These are phyloP conservation scores for Saccharum officinarum DNA, from an alignment of 176 grass and related monocot species.

Conservation along the genomic window DNA sequence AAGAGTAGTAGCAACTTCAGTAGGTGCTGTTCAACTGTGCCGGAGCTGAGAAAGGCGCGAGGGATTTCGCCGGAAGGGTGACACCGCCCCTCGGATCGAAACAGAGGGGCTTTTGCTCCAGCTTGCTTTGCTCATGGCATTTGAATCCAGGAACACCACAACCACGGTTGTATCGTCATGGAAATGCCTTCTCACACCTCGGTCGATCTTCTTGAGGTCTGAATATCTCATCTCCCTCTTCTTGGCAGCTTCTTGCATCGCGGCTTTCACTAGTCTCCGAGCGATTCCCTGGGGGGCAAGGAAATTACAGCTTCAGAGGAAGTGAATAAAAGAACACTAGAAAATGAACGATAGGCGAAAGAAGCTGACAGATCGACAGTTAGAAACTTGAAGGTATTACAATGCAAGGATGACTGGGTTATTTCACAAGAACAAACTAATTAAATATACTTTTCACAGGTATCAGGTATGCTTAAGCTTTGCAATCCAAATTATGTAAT, in stretches of 20 bases:
- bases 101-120: slow-evolving; percentile 53
- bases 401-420: background rate
- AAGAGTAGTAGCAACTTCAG: slow-evolving; percentile 15
- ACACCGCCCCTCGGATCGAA: slow-evolving; percentile 69
- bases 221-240: slow-evolving; percentile 95
- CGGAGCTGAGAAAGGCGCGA: slow-evolving; percentile 50
- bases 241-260: slow-evolving; percentile 78
- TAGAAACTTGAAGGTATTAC: background rate
- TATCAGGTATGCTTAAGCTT: background rate
- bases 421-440: background rate
- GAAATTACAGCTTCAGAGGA: background rate
- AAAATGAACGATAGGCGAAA: background rate
- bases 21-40: slow-evolving; percentile 44
- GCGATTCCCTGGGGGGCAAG: slow-evolving; percentile 61
- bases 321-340: background rate
- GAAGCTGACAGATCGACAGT: background rate
- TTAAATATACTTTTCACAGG: slow-evolving; percentile 5
- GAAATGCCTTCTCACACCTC: slow-evolving; percentile 79
- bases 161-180: slow-evolving; percentile 77
- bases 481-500: background rate
- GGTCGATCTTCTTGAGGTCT: slow-evolving; percentile 85
- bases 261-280: slow-evolving; percentile 59
- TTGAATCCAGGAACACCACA: slow-evolving; percentile 71
- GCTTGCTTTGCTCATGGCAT: slow-evolving; percentile 50
- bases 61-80: slow-evolving; percentile 55